A percentile compares a stretch with the other conserved stretches of the same genome.
phyloP scores from a whole-genome alignment of 2,329 filamentous ascomycete genomes.

The Aspergillus sp. region DNA sequence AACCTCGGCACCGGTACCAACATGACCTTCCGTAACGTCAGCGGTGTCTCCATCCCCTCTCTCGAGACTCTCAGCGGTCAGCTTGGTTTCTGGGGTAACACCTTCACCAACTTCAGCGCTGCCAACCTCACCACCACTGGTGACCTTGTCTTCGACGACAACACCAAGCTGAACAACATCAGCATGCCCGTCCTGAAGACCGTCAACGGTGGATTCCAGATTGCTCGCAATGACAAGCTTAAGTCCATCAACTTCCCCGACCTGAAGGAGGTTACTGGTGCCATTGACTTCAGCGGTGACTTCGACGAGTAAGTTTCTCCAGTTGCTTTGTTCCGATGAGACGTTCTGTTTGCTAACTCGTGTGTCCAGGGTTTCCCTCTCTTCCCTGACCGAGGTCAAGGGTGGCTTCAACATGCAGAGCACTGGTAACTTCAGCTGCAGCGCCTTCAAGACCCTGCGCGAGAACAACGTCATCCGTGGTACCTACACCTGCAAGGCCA shows the following conservation, averaged over 20 bases:
- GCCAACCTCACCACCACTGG: slow-evolving; percentile 51
- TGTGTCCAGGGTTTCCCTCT: slow-evolving; percentile 65
- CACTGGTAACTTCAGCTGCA: slow-evolving; percentile 64
- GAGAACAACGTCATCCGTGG: slow-evolving; percentile 49
- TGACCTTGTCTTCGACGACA: slow-evolving; percentile 60
- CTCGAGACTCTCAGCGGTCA: slow-evolving; percentile 74
- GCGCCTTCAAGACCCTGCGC: slow-evolving; percentile 52
- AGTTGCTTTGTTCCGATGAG: background rate
- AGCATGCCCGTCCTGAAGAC: slow-evolving; percentile 68
- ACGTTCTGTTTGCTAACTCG: slow-evolving; percentile 33
- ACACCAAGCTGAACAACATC: slow-evolving; percentile 67
- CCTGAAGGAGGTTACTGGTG: slow-evolving; percentile 72
- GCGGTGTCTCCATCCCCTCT: slow-evolving; percentile 70
- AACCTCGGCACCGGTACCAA: slow-evolving; percentile 77
- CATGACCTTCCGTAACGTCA: slow-evolving; percentile 80
- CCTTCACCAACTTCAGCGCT: slow-evolving; percentile 46
- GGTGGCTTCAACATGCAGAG: slow-evolving; percentile 71
- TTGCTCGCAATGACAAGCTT: slow-evolving; percentile 87
- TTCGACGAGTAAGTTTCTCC: slow-evolving; percentile 72
- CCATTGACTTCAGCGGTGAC: slow-evolving; percentile 80
- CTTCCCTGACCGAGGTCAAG: slow-evolving; percentile 65
- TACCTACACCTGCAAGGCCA: slow-evolving; percentile 47
- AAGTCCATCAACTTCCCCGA: slow-evolving; percentile 64
- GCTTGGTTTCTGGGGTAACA: slow-evolving; percentile 80
- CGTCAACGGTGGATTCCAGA: slow-evolving; percentile 76